These are phyloP conservation scores for Trichocomaceae sp. DNA, from an alignment of 2,329 filamentous ascomycete genomes.

Conservation along the genomic window DNA sequence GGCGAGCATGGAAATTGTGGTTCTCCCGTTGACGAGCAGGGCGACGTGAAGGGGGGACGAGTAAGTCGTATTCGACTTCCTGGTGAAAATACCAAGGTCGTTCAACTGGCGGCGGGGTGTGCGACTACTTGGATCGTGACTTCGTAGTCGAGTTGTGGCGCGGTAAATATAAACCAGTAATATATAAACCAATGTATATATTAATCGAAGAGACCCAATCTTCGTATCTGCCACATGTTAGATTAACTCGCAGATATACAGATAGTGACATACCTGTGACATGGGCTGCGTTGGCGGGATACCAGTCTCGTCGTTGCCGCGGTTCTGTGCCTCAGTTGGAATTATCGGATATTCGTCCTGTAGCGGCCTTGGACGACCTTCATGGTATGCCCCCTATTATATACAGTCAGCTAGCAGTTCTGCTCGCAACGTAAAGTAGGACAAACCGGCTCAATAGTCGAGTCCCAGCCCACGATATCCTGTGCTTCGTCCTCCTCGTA, in stretches of 20 bases:
- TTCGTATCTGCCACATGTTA: constrained; percentile 28
- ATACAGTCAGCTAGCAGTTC: constrained; percentile 1
- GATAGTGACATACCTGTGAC: constrained; percentile 35
- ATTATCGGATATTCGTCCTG: constrained; percentile 8
- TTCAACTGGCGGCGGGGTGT: constrained; percentile 71
- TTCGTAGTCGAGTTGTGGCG: constrained; percentile 16
- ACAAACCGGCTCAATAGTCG: constrained; percentile 46
- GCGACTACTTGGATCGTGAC: constrained; percentile 72
- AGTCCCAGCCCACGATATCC: constrained; percentile 58
- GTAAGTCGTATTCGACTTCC: constrained; percentile 62
- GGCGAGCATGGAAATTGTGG: constrained; percentile 97
- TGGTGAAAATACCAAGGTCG: constrained; percentile 48
- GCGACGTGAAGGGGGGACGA: constrained; percentile 58
- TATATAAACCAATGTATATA: background rate
- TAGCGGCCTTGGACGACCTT: constrained; percentile 10
- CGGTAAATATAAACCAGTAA: background rate
- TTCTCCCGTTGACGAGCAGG: constrained; percentile 52
- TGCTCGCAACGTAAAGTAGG: too few species aligned
- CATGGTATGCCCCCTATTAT: constrained; percentile 12
- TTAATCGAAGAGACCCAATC: constrained; percentile 41
- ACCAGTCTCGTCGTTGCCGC: constrained; percentile 28
- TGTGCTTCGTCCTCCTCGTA: constrained; percentile 43
- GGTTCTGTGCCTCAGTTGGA: constrained; percentile 11
- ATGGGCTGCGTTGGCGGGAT: constrained; percentile 45
- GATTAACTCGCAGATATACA: background rate